A percentile compares a stretch with the other conserved stretches of the same genome.
These are phyloP conservation scores for Suhomyces wounanorum DNA, from an alignment of 1,139 yeast species.

Conservation along the genomic window DNA sequence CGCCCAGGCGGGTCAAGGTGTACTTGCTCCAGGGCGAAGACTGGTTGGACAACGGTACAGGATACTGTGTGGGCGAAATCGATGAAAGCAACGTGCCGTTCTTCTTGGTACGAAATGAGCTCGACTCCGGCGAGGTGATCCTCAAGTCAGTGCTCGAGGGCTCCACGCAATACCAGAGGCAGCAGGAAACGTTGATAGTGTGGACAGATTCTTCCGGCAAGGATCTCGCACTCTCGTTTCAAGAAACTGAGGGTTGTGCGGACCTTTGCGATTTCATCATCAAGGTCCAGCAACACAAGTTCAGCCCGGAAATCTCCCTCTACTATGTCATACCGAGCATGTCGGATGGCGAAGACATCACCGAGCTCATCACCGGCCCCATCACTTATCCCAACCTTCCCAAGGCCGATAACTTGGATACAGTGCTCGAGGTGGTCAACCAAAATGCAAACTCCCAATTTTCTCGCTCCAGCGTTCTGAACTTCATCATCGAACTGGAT, in stretches of 20 bases:
- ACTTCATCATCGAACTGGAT: slow-evolving; percentile 48
- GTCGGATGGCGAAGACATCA: slow-evolving; percentile 48
- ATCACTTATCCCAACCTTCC: slow-evolving; percentile 67
- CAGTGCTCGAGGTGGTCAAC: slow-evolving; percentile 52
- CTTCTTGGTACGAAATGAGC: slow-evolving; percentile 74
- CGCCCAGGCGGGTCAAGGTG: slow-evolving; percentile 83
- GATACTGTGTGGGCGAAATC: slow-evolving; percentile 77
- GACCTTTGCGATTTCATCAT: slow-evolving; percentile 79
- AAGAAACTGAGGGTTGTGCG: slow-evolving; percentile 89
- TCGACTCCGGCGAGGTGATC: slow-evolving; percentile 57
- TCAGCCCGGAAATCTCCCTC: slow-evolving; percentile 70
- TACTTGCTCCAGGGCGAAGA: slow-evolving; percentile 77
- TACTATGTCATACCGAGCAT: slow-evolving; percentile 66
- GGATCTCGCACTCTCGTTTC: slow-evolving; percentile 89
- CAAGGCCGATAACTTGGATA: slow-evolving; percentile 45
- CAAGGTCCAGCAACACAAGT: slow-evolving; percentile 57
- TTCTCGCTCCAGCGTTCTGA: slow-evolving; percentile 54
- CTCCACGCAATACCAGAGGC: slow-evolving; percentile 82
- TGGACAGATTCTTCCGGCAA: slow-evolving; percentile 85
- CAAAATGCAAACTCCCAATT: slow-evolving; percentile 61
- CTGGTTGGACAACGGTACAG: slow-evolving; percentile 95
- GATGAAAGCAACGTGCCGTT: slow-evolving; percentile 51
- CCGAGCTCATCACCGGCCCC: slow-evolving; percentile 83
- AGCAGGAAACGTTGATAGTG: slow-evolving; percentile 90
- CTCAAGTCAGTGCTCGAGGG: slow-evolving; percentile 72